Evolutionary conservation across 805 yeast genomes (phyloP).

Genomic region (Torulaspora delbrueckii): DNA sequence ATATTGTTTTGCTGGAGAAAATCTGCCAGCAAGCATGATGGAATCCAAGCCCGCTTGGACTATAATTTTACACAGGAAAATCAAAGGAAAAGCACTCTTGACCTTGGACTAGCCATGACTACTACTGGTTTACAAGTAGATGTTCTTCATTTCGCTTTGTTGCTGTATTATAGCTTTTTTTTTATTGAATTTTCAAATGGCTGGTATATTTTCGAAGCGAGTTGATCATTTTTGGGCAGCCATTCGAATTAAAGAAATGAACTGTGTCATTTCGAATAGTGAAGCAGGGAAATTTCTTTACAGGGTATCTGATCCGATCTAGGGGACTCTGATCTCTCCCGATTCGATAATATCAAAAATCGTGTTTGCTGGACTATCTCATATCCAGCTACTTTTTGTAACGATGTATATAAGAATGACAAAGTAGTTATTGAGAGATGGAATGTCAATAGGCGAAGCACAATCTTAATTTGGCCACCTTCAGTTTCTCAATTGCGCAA

Average conservation of each 20-base stretch:
- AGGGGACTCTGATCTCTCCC: background rate
- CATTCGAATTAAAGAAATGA: slow-evolving; percentile 4
- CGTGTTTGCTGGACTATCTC: background rate
- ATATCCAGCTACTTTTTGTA: background rate
- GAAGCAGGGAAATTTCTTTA: background rate
- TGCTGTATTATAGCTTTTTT: background rate
- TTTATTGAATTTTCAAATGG: slow-evolving; percentile 5
- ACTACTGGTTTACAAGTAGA: background rate
- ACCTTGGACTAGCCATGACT: background rate
- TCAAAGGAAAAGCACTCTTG: background rate
- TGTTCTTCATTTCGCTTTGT: background rate
- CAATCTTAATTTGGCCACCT: background rate
- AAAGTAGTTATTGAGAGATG: background rate
- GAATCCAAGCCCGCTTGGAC: background rate
- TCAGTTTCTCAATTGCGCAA: background rate
- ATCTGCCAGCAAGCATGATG: too few species aligned
- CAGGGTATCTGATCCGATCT: background rate
- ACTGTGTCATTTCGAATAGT: background rate
- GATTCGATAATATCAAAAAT: background rate
- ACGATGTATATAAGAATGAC: background rate
- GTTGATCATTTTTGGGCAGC: slow-evolving; percentile 1
- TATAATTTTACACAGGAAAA: background rate
- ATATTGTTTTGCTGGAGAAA: too few species aligned
- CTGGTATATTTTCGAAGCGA: slow-evolving; percentile 3
- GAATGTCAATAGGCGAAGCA: background rate